phyloP scores from a whole-genome alignment of 2,329 filamentous ascomycete genomes.

The Monosporascus sp. region DNA sequence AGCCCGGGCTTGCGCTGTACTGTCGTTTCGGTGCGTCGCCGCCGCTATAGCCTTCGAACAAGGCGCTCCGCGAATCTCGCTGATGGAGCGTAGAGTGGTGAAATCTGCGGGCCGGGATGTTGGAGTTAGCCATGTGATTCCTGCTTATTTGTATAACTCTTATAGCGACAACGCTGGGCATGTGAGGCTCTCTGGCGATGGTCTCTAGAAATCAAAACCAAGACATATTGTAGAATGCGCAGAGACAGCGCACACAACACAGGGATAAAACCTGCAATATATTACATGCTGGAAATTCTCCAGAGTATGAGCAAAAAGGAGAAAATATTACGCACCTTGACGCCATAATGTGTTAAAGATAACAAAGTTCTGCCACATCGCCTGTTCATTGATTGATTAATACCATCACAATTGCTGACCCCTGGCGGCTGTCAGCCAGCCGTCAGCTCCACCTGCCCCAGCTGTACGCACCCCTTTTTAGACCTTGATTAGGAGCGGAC shows the following conservation, averaged over 20 bases:
- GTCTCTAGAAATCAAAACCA: too few species aligned
- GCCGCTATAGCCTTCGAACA: conserved; percentile 70
- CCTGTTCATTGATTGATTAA: background rate
- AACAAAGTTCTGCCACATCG: background rate
- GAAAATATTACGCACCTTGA: conserved; percentile 21
- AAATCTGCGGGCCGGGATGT: conserved; percentile 45
- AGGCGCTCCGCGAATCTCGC: conserved; percentile 64
- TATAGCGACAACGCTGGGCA: background rate
- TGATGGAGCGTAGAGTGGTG: conserved; percentile 65
- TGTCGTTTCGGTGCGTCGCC: conserved; percentile 37
- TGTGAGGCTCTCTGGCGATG: too few species aligned
- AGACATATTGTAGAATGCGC: too few species aligned
- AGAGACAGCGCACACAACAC: background rate
- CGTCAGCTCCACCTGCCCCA: too few species aligned
- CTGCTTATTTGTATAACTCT: background rate
- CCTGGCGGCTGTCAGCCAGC: too few species aligned
- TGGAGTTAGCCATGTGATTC: conserved; percentile 1
- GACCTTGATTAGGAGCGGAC: too few species aligned
- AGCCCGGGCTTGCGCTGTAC: conserved; percentile 40
- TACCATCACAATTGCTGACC: too few species aligned
- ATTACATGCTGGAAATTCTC: conserved; percentile 1
- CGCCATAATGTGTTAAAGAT: conserved; percentile 15
- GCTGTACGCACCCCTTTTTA: too few species aligned
- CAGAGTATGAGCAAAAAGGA: background rate
- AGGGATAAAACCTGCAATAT: background rate